These are phyloP conservation scores for Diaporthe eres DNA, from an alignment of 2,329 filamentous ascomycete genomes.

Conservation along the genomic window DNA sequence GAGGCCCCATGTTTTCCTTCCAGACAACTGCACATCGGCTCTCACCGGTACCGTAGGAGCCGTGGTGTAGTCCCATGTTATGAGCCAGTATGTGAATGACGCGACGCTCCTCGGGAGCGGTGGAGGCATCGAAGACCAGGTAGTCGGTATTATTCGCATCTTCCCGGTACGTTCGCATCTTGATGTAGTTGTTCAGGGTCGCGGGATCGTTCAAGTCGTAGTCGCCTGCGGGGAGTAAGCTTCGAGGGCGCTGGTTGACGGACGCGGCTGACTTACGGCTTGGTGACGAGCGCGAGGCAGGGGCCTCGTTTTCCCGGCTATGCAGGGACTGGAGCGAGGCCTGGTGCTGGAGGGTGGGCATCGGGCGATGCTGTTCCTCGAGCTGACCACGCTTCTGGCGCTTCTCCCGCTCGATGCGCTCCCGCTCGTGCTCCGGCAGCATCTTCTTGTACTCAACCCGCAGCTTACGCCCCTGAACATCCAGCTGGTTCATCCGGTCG, in stretches of 20 bases:
- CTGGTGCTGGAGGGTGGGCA: constrained; percentile 81
- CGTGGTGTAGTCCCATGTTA: constrained; percentile 92
- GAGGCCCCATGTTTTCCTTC: constrained; percentile 41
- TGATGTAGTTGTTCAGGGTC: constrained; percentile 89
- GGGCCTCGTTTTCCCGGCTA: constrained; percentile 73
- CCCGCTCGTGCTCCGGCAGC: constrained; percentile 93
- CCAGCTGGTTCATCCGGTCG: constrained; percentile 93
- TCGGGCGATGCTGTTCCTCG: constrained; percentile 92
- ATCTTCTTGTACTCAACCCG: constrained; percentile 99
- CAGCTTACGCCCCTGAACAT: constrained; percentile 93
- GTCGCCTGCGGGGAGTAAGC: constrained; percentile 39
- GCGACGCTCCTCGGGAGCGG: constrained; percentile 87
- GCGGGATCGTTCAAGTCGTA: constrained; percentile 89
- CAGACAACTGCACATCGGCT: constrained; percentile 65
- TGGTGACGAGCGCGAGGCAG: constrained; percentile 64
- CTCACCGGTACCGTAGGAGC: constrained; percentile 89
- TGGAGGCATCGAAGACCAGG: constrained; percentile 84
- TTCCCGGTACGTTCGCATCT: constrained; percentile 65
- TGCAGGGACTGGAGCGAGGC: constrained; percentile 86
- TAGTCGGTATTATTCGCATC: constrained; percentile 72
- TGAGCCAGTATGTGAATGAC: constrained; percentile 95
- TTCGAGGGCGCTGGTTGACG: too few species aligned
- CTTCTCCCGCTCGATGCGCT: constrained; percentile 97
- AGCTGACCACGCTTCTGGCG: constrained; percentile 94
- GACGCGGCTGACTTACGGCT: constrained; percentile 56